These are phyloP conservation scores for Mortierella sp. DNA, from an alignment of 371 early-diverging fungal species.

Conservation along the genomic window DNA sequence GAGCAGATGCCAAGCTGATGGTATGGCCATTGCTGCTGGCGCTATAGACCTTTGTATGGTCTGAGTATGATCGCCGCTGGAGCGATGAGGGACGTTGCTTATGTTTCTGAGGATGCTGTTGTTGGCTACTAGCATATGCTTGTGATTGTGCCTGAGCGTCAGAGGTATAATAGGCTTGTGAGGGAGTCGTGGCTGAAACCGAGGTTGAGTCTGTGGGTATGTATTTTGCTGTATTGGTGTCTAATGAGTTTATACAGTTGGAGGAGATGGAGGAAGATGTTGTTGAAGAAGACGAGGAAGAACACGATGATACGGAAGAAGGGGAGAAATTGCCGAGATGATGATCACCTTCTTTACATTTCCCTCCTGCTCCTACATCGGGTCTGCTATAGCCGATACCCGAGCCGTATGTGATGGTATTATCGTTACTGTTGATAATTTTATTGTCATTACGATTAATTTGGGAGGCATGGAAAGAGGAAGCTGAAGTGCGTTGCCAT, in stretches of 20 bases:
- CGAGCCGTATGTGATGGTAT: too few species aligned
- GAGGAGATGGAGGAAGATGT: constrained; percentile 14
- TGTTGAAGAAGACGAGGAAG: constrained; percentile 7
- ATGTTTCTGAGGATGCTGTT: background rate
- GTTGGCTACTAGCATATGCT: background rate
- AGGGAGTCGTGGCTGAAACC: background rate
- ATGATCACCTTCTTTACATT: background rate
- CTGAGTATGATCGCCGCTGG: constrained; percentile 20
- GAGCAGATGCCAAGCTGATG: background rate
- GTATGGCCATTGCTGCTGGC: background rate
- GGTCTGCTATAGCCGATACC: too few species aligned
- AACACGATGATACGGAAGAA: constrained; percentile 13
- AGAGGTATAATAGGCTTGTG: background rate
- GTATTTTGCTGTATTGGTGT: background rate
- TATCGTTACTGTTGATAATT: background rate
- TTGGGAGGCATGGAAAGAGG: background rate
- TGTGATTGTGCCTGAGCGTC: background rate
- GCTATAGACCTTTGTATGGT: constrained; percentile 2
- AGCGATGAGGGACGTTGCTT: constrained; percentile 14
- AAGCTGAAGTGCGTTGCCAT: constrained; percentile 9
- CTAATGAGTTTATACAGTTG: background rate
- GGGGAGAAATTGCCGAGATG: constrained; percentile 14
- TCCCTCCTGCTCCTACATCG: background rate
- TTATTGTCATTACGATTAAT: background rate
- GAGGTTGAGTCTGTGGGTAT: constrained; percentile 6